Base-by-base conservation (phyloP, 345 rosid species). In the Gossypium rotundifolium region DNA sequence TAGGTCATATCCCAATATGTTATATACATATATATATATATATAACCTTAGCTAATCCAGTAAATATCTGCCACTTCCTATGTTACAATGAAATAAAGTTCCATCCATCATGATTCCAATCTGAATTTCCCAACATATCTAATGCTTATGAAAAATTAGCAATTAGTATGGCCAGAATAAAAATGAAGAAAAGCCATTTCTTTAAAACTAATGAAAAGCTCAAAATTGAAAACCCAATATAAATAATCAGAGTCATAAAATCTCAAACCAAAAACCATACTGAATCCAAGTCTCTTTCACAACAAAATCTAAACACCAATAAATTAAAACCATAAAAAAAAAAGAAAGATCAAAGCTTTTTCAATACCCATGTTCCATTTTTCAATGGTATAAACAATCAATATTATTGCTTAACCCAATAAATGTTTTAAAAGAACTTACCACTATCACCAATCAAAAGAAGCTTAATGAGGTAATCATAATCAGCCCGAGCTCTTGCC, bases 401-500 rank as follows among this genome's bases (percentile, higher is more conserved):
- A 70, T 25, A n/a, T n/a, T 11, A 10, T 57, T 38, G n/a, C 29
- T 64, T 29, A 46, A 11, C 48, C 38, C 49, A 3, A 10, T 17
- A 5, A 53, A 53, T 33, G 7, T 6, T 5, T 33, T n/a, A 48
- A 60, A 29, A 58, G 9, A 53, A 25, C 79, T 57, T 52, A 88
- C 92, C 94, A 73, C 92, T 88, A 65, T 90, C 94, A 65, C 94
- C 94, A 60, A 90, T 90, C 84, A 90, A 59, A 76, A 90, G 91
- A 76, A 90, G 94, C 85, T 90, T 88, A 22, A 90, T 90, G 74
- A 90, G 94, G 74, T 85, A 88, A 83, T 90, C 94, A 71, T 90
- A 88, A 77, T 90, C 94, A 51, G 94, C 87, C 51, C 94, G 84
- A 48, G 94, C 91, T 63, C 94, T 87, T 61, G 84, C 87, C 48